Base-by-base conservation (phyloP, 805 yeast genomes). In the Sugiyamaella boreocaroliniensis region DNA sequence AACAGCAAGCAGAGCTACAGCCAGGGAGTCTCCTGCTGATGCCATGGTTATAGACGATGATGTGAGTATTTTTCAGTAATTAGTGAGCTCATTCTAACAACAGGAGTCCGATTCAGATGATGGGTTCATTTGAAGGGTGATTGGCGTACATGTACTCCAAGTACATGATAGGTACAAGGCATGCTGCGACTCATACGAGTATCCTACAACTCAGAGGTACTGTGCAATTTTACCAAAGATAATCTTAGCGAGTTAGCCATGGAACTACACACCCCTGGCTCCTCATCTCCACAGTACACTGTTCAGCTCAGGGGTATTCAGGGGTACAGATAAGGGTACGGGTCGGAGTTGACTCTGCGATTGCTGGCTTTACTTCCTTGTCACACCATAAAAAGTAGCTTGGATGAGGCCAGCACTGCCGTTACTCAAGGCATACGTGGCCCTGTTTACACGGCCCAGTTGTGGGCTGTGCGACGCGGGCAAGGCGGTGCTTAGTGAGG, bases 401-500 rank as follows among this genome's bases (percentile, higher is more conserved):
- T 42, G 19, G 18, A 55, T 57, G 58, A 47, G 57, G 18, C 41
- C 32, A n/a, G 29, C 41, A 12, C 20, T 6, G 32, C 9, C 32
- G 16, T 6, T 15, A 19, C 15, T 53, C 29, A 22, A 34, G 16
- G 37, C 40, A 10, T 47, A 47, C 10, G 58, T 68, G 48, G 59
- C 67, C 2, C 55, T 68, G 14, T 70, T 61, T 57, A 62, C 72
- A 9, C 59, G 68, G 11, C 69, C 72, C 11, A 49, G 60, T 5
- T 70, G 74, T 50, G 72, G 72, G 7, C 62, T 70, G 14, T 70
- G 74, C 53, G 60, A 58, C 2, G 54, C 56, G 11, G 73, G 73
- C 10, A 62, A 67, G 53, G 47, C 15, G 14, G 52, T 55, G 16
- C 46, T 65, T 15, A 14, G 47, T 9, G 26, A 49, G 22, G 62